Base-by-base conservation (phyloP, 2,329 filamentous ascomycete species). In the Periconia sp. region DNA sequence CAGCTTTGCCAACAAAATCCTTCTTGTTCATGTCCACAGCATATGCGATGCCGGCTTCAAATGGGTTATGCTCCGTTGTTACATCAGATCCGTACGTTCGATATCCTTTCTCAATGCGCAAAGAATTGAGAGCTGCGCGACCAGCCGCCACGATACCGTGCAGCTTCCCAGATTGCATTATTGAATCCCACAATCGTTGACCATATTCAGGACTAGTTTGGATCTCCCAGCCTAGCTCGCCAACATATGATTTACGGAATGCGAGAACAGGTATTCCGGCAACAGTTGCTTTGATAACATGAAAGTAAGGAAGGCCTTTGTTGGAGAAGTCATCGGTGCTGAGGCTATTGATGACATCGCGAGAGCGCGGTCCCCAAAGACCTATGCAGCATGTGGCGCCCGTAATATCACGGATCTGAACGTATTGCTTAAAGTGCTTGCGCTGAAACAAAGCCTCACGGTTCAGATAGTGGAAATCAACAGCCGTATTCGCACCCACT, bases 161-260 rank as follows among this genome's bases (percentile, higher is more conserved):
- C 0, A 73, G 60, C 55, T 81, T 77, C 0, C 85, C 84, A 1
- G 82, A 81, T 31, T 79, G 66, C 75, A 73, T 85, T 1, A 87
- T 68, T 0, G 75, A 74, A 56, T 87, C 84, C 85, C 85, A 87
- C 0, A 87, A 72, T 1, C 77, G 73, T 13, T 78, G 77, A 0
- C 85, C 84, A 41, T 82, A 79, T 23, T 87, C 85, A 0, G 85
- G 81, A 33, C 76, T 84, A 1, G 84, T 78, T 54, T 85, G 82
- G 18, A 87, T 78, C 63, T 87, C 85, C 83, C 83, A 87, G 1
- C 85, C 85, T 0, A 77, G 70, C 59, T 87, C 85, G 6, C 85
- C 85, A 3, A 87, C 81, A 47, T 82, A 84, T 0, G 84, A 87
- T 37, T 85, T 76, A 2, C 82, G 77, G 61, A 85, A 78, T 0